Percentiles rank a stretch among this genome's conserved stretches.
Conservation (phyloP, 2,329 filamentous ascomycete species). For the Hymenoscyphus salicellus region DNA sequence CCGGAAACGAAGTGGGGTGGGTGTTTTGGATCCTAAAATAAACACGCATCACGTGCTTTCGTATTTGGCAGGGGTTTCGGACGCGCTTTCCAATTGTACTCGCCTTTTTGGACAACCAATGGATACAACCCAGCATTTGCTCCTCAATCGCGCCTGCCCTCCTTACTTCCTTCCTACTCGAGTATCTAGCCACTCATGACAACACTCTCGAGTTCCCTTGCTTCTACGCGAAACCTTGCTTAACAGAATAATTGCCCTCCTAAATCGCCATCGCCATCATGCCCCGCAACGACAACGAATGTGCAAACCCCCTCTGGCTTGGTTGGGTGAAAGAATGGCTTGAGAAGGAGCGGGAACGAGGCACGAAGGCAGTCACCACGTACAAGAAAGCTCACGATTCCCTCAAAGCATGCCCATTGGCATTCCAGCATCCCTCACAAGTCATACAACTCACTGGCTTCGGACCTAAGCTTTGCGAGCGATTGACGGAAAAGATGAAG, state of each 20-base stretch:
- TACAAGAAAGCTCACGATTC: conserved; percentile 76
- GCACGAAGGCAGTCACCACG: conserved; percentile 66
- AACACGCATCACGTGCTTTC: neutral
- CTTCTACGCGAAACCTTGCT: neutral
- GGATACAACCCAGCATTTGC: neutral
- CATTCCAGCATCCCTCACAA: conserved; percentile 63
- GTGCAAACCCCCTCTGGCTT: conserved; percentile 65
- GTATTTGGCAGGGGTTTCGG: neutral
- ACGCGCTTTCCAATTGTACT: neutral
- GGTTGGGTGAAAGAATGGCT: conserved; percentile 76
- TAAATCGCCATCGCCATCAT: neutral
- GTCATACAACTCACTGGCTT: conserved; percentile 71
- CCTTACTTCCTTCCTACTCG: neutral
- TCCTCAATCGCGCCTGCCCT: neutral
- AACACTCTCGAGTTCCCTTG: neutral
- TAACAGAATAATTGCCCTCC: neutral
- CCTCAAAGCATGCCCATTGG: conserved; percentile 69
- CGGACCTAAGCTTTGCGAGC: conserved; percentile 67
- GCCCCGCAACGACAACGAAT: conserved; percentile 17
- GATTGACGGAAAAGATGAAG: conserved; percentile 60
- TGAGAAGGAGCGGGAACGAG: conserved; percentile 64
- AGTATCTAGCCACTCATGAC: neutral
- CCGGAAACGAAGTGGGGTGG: neutral
- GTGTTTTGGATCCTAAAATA: neutral
- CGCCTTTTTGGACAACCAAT: neutral